A percentile compares a stretch with the other conserved stretches of the same genome.
phyloP scores from a whole-genome alignment of 768 basidiomycete species.

The Coprinellus micaceus region DNA sequence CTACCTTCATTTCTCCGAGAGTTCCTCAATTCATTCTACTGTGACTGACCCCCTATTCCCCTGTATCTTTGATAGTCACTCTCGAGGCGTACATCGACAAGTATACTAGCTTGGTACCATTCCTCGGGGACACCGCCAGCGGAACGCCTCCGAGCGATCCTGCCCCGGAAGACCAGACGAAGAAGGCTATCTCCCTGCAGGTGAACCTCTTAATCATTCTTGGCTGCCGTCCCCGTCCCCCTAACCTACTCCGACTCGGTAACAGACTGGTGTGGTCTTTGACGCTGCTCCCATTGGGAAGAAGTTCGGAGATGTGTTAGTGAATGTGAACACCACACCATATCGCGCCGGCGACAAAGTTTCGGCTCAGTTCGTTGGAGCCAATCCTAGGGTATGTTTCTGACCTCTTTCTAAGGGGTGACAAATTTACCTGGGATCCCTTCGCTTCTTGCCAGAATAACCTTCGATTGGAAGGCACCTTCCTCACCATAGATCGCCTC shows the following conservation, averaged over 20 bases:
- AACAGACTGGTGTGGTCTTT: conserved; percentile 56
- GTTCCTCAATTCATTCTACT: conserved; percentile 5
- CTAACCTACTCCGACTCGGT: not conserved
- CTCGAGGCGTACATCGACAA: conserved; percentile 80
- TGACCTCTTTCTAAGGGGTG: conserved; percentile 10
- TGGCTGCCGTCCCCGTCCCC: not conserved
- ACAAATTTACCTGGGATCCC: not conserved
- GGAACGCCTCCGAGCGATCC: conserved; percentile 58
- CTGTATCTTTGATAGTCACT: conserved; percentile 42
- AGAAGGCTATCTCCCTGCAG: conserved; percentile 65
- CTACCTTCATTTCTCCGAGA: conserved; percentile 7
- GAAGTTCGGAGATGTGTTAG: conserved; percentile 58
- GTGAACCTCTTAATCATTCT: conserved; percentile 24
- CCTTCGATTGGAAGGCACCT: conserved; percentile 67
- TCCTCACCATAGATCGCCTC: conserved; percentile 61
- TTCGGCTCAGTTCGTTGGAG: conserved; percentile 63
- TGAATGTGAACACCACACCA: conserved; percentile 47
- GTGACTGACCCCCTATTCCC: not conserved
- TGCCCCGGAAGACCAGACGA: conserved; percentile 60
- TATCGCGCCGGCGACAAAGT: conserved; percentile 62
- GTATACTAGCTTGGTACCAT: conserved; percentile 63
- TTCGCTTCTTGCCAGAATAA: conserved; percentile 53
- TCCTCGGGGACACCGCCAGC: conserved; percentile 47
- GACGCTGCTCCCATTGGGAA: conserved; percentile 55
- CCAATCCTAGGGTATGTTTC: conserved; percentile 65